Percentiles rank a stretch among this genome's conserved stretches.
Conservation (phyloP, 768 basidiomycete species). For the Lepiota brunneoincarnata region DNA sequence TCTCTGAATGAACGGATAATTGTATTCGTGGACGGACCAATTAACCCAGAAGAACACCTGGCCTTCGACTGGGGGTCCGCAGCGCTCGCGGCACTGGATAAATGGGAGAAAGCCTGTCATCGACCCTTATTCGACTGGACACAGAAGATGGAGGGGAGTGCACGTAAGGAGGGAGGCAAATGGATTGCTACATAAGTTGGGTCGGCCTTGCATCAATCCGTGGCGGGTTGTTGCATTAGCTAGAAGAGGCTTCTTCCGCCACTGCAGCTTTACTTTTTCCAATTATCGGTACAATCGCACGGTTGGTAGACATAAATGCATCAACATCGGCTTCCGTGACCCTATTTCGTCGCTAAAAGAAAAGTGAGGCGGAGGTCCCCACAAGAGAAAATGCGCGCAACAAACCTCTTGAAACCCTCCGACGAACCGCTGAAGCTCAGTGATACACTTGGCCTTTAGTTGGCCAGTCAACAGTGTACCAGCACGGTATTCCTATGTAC, state of each 20-base stretch:
- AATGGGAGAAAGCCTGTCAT: slow-evolving; percentile 43
- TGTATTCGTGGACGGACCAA: slow-evolving; percentile 74
- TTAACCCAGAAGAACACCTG: slow-evolving; percentile 47
- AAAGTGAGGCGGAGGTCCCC: slow-evolving; percentile 10
- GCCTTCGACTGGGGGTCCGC: slow-evolving; percentile 78
- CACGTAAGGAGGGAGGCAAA: slow-evolving; percentile 11
- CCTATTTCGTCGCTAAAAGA: slow-evolving; percentile 65
- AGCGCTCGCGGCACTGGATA: slow-evolving; percentile 58
- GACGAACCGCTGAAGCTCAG: slow-evolving; percentile 78
- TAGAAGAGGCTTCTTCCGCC: background rate
- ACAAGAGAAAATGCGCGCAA: background rate
- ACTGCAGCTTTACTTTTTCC: slow-evolving; percentile 31
- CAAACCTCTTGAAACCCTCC: slow-evolving; percentile 76
- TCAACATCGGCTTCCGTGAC: slow-evolving; percentile 77
- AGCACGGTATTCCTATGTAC: slow-evolving; percentile 80
- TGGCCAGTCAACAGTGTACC: slow-evolving; percentile 88
- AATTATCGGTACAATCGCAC: slow-evolving; percentile 67
- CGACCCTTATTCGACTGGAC: slow-evolving; percentile 50
- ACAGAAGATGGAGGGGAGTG: slow-evolving; percentile 30
- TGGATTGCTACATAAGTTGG: slow-evolving; percentile 13
- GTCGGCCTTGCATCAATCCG: background rate
- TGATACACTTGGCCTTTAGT: slow-evolving; percentile 87
- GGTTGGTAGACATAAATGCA: slow-evolving; percentile 75
- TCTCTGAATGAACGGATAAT: slow-evolving; percentile 59
- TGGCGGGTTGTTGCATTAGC: background rate